These are phyloP conservation scores for Pleurotus cornucopiae DNA, from an alignment of 768 basidiomycete genomes.

Conservation along the genomic window DNA sequence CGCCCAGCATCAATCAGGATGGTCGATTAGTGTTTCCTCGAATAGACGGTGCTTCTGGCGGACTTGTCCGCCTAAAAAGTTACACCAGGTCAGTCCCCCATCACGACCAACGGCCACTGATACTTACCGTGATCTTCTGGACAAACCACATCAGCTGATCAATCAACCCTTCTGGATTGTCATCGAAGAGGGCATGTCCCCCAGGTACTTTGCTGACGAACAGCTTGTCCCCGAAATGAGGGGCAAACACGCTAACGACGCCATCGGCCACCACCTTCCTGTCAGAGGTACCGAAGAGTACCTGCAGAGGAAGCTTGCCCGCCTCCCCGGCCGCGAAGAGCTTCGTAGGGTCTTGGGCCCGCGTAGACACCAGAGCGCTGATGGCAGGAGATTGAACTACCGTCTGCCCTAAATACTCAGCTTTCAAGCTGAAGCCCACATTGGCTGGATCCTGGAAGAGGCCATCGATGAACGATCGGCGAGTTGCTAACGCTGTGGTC, in stretches of 20 bases:
- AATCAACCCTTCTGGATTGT: constrained; percentile 24
- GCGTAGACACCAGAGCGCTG: constrained; percentile 15
- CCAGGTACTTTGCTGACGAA: constrained; percentile 8
- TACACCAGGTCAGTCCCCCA: background rate
- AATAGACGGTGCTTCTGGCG: too few relatives aligned
- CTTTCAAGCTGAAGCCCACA: constrained; percentile 20
- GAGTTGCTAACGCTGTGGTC: constrained; percentile 13
- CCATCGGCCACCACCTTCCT: background rate
- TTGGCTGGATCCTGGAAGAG: constrained; percentile 21
- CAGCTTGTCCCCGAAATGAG: background rate
- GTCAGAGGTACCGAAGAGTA: background rate
- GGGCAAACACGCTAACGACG: background rate
- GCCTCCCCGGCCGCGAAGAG: constrained; percentile 12
- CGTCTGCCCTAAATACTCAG: constrained; percentile 20
- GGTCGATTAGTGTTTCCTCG: too few relatives aligned
- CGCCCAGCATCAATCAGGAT: too few relatives aligned
- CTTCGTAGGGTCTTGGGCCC: constrained; percentile 21
- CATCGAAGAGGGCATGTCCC: constrained; percentile 28
- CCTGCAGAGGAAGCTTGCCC: background rate
- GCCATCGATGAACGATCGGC: constrained; percentile 20
- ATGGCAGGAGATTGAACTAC: constrained; percentile 16
- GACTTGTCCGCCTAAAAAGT: too few relatives aligned
- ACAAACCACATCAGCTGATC: constrained; percentile 7
- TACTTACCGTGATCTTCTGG: background rate
- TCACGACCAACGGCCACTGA: background rate